Base-by-base conservation (phyloP, 2,329 filamentous ascomycete genomes). In the Berkeleyomyces basicola region DNA sequence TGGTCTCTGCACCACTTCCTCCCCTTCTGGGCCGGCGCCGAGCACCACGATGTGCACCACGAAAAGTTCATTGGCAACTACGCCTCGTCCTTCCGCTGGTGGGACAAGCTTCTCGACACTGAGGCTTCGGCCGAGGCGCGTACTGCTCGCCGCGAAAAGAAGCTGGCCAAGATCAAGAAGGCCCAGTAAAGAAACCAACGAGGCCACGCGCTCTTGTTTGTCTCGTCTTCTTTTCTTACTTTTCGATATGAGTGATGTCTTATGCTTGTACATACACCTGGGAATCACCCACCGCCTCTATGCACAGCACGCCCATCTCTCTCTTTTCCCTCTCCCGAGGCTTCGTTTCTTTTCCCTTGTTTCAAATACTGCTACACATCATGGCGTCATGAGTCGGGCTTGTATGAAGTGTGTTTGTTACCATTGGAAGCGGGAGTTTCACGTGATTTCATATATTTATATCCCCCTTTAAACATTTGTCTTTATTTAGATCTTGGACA, bases 61-160 rank as follows among this genome's bases (percentile, higher is more conserved):
- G 93, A 99, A 79, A 90, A 90, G 73, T 99, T 99, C 77, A 90
- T 99, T 67, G 93, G 93, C 69, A 99, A 99, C 79, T 99, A 97
- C 74, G 80, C 92, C 60, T 96, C 90, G 72, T 95, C 89, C 79
- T 99, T 99, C 84, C 83, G 92, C 74, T 99, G 93, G 93, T 99
- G 93, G 93, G 93, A 99, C 77, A 95, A 87, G 74, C 74, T 85
- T 69, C 81, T 97, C 68, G 91, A 96, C 75, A 99, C 93, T 66
- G 92, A 99, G 80, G 89, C 89, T 67, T 90, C 88, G 61, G 83
- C 88, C 44, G 92, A 95, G 74, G 89, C 92, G 47, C 82, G 87
- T 69, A 91, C 90, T 84, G 82, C 80, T 71, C 85, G 91, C 71
- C 82, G 90, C 65, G 90, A 93, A 74, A 83, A 78, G 74, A 91